Conservation (phyloP, 176 grass and related monocot species). For the Oryza meridionalis region DNA sequence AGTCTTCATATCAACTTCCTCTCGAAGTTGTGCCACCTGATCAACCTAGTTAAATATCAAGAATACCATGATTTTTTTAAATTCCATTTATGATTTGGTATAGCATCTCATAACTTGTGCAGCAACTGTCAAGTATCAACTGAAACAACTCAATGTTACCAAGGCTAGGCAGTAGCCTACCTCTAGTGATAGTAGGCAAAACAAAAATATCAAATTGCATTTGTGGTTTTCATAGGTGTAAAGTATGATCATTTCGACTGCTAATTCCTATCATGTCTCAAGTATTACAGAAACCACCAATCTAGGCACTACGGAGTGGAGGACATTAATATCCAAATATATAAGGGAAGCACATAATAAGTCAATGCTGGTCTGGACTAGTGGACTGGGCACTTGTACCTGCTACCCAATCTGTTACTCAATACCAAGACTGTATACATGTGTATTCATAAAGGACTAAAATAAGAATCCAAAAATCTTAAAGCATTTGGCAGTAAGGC, state of each 20-base stretch:
- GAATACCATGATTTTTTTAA: slow-evolving; percentile 31
- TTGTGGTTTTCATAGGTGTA: background rate
- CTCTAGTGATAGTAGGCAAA: background rate
- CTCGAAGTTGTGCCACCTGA: slow-evolving; percentile 71
- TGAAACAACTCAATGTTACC: slow-evolving; percentile 7
- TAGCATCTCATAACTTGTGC: background rate
- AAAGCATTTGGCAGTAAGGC: background rate
- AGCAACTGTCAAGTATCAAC: slow-evolving; percentile 20
- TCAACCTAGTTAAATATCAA: slow-evolving; percentile 61
- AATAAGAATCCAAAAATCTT: background rate
- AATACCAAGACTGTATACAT: background rate
- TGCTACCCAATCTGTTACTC: background rate
- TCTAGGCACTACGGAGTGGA: background rate
- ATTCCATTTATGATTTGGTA: slow-evolving; percentile 10
- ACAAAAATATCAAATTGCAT: background rate
- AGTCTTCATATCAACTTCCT: slow-evolving; percentile 82
- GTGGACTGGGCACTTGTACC: background rate
- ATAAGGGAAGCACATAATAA: background rate
- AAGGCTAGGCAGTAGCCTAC: background rate
- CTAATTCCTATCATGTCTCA: slow-evolving; percentile 11
- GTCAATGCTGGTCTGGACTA: background rate
- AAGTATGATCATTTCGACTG: slow-evolving; percentile 12
- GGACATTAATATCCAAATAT: background rate
- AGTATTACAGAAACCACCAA: slow-evolving; percentile 2
- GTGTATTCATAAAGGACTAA: slow-evolving; percentile 10